Percentiles rank a stretch among this genome's conserved stretches.
Conservation (phyloP, 176 grass and related monocot species). For the Chrysopogon serrulatus region DNA sequence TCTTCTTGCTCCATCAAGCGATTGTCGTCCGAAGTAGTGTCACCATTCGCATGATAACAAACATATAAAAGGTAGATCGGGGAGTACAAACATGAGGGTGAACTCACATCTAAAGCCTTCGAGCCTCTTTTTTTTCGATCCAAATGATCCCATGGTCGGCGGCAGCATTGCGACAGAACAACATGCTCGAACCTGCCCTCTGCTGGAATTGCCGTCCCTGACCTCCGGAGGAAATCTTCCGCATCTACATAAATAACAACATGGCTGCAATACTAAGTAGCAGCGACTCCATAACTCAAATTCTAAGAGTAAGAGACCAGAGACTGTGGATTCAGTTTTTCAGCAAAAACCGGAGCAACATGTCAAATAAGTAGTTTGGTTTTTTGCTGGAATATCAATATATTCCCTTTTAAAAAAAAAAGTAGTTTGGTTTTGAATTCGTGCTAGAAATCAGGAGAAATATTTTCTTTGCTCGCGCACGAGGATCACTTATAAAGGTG, state of each 20-base stretch:
- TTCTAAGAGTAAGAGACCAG: not conserved
- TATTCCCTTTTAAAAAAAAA: too few relatives aligned
- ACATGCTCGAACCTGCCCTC: constrained; percentile 48
- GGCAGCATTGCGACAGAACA: constrained; percentile 43
- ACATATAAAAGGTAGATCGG: not conserved
- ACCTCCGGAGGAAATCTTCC: constrained; percentile 44
- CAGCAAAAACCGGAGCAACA: not conserved
- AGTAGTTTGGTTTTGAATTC: not conserved
- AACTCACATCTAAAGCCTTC: constrained; percentile 46
- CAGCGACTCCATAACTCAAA: not conserved
- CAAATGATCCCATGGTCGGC: constrained; percentile 49
- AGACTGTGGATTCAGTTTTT: not conserved
- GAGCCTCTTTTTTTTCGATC: constrained; percentile 49
- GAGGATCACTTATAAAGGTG: not conserved
- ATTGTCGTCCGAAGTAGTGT: not conserved
- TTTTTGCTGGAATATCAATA: too few relatives aligned
- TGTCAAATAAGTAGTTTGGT: not conserved
- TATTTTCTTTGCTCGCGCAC: not conserved
- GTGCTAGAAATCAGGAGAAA: not conserved
- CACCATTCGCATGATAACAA: not conserved
- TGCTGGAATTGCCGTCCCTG: constrained; percentile 32
- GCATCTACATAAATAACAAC: constrained; percentile 28
- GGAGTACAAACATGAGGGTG: not conserved
- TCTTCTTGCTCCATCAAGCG: constrained; percentile 28
- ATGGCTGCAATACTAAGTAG: not conserved